These are phyloP conservation scores for Candida railenensis DNA, from an alignment of 805 yeast species.

Conservation along the genomic window DNA sequence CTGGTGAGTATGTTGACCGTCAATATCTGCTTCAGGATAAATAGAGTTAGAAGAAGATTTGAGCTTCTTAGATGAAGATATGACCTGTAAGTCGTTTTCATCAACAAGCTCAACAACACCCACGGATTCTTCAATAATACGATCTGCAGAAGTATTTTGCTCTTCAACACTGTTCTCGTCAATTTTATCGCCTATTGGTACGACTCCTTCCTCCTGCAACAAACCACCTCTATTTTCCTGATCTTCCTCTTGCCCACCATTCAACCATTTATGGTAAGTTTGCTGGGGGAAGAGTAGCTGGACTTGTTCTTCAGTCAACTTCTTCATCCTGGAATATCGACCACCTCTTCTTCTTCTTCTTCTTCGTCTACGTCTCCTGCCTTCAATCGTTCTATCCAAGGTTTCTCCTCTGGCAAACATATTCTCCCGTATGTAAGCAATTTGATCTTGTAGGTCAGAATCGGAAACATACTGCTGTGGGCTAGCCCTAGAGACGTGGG, in stretches of 20 bases:
- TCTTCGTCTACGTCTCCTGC: slow-evolving; percentile 31
- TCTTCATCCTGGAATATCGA: slow-evolving; percentile 47
- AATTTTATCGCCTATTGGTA: background rate
- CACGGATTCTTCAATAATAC: background rate
- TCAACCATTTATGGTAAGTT: slow-evolving; percentile 58
- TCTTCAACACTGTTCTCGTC: background rate
- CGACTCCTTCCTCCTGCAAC: slow-evolving; percentile 38
- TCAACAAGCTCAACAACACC: background rate
- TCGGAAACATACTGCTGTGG: slow-evolving; percentile 1
- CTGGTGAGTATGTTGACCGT: background rate
- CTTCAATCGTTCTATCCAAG: slow-evolving; percentile 23
- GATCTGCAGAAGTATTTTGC: slow-evolving; percentile 1
- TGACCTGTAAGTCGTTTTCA: background rate
- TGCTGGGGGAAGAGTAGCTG: slow-evolving; percentile 58
- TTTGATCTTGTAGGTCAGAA: slow-evolving; percentile 32
- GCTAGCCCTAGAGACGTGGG: slow-evolving; percentile 3
- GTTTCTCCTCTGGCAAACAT: slow-evolving; percentile 31
- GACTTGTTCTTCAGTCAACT: slow-evolving; percentile 56
- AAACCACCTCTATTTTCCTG: slow-evolving; percentile 42
- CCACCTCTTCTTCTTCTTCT: slow-evolving; percentile 41
- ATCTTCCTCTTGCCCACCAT: slow-evolving; percentile 58
- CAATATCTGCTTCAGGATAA: background rate
- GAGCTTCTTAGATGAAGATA: background rate
- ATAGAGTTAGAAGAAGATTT: background rate
- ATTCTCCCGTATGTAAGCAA: slow-evolving; percentile 33